These are phyloP conservation scores for Yamagishiella unicocca DNA, from an alignment of 139 green algal species.

Conservation along the genomic window DNA sequence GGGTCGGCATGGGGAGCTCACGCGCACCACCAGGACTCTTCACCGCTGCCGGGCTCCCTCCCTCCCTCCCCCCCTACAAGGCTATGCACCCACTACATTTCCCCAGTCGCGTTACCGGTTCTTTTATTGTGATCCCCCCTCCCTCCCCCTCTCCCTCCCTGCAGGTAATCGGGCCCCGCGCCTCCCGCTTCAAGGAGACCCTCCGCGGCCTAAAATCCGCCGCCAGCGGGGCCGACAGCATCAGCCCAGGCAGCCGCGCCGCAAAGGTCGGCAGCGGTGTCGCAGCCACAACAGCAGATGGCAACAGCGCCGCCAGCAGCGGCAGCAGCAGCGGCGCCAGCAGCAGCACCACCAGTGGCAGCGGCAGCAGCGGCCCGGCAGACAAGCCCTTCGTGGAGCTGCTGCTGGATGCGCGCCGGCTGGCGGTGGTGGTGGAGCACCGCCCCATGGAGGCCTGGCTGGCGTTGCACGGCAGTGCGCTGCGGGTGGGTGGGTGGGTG, in stretches of 20 bases:
- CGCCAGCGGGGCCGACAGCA: not conserved
- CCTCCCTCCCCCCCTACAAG: no score
- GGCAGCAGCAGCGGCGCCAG: not conserved
- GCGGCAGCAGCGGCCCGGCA: not conserved
- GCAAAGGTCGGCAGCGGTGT: not conserved
- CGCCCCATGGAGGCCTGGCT: slow-evolving; percentile 83
- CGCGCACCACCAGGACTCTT: no score
- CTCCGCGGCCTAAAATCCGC: not conserved
- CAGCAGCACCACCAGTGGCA: not conserved
- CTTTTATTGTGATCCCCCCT: no score
- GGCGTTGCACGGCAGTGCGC: slow-evolving; percentile 61
- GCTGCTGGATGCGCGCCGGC: slow-evolving; percentile 44
- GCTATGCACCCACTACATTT: no score
- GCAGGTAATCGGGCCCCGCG: slow-evolving; percentile 3
- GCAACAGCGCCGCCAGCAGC: not conserved
- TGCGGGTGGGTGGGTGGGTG: no score
- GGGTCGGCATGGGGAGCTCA: no score
- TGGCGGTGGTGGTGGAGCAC: slow-evolving; percentile 72
- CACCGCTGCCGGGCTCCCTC: no score
- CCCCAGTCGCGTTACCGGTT: no score
- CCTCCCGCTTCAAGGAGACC: not conserved
- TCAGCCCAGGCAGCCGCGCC: not conserved
- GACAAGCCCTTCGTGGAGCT: slow-evolving; percentile 62
- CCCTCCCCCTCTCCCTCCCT: not conserved
- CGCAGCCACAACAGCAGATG: no score